Conservation (phyloP, 768 basidiomycete genomes). For the Tulasnella sp. region DNA sequence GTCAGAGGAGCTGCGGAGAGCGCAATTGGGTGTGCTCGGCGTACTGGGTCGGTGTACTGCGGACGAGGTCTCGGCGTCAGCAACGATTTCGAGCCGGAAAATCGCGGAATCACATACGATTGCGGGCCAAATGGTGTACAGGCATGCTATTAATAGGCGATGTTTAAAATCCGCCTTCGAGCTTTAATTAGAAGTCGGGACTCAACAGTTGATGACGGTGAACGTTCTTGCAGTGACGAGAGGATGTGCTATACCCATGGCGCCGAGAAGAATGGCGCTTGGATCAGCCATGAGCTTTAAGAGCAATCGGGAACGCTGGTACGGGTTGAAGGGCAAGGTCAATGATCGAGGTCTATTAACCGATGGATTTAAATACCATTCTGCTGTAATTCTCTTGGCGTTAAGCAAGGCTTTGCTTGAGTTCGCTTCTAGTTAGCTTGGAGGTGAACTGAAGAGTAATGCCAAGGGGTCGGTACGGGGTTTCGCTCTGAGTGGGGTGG, state of each 20-base stretch:
- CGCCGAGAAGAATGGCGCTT: not conserved
- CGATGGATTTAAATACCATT: not conserved
- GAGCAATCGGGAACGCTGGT: not conserved
- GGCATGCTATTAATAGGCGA: not conserved
- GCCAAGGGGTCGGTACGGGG: not conserved
- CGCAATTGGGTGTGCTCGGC: not conserved
- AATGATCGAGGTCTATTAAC: not conserved
- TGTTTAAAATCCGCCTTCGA: not conserved
- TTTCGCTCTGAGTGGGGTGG: not conserved
- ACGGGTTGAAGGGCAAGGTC: not conserved
- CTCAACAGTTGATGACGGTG: not conserved
- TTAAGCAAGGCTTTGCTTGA: not conserved
- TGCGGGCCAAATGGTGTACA: conserved; percentile 8
- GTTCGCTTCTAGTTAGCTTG: not conserved
- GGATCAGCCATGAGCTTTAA: not conserved
- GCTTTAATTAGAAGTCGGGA: not conserved
- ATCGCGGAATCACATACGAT: not conserved
- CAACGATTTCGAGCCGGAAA: not conserved
- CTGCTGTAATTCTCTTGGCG: not conserved
- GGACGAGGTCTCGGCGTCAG: not conserved
- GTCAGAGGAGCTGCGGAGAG: not conserved
- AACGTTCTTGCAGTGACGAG: not conserved
- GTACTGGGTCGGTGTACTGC: conserved; percentile 2
- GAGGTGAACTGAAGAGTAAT: not conserved
- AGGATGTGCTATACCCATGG: not conserved